Percentiles rank a stretch among this genome's conserved stretches.
Evolutionary conservation across 2,329 filamentous ascomycete genomes (phyloP).

Genomic region (Dactylellina haptotyla): DNA sequence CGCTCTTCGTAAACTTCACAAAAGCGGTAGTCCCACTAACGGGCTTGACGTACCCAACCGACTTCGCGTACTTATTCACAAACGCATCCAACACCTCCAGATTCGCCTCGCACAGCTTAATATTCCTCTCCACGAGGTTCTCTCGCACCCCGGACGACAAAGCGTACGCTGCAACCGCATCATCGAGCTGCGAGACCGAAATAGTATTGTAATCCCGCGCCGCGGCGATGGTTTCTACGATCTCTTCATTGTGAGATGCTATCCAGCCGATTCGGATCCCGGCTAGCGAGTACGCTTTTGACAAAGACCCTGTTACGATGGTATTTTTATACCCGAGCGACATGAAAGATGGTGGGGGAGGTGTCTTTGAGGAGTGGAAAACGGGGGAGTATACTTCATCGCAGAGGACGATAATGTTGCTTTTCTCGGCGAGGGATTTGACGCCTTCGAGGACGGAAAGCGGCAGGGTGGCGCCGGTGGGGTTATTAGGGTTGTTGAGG

Average conservation of each 20-base stretch:
- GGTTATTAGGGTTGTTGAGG: constrained; percentile 82
- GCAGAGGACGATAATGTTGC: constrained; percentile 74
- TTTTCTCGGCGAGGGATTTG: constrained; percentile 71
- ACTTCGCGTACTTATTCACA: constrained; percentile 71
- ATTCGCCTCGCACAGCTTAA: constrained; percentile 75
- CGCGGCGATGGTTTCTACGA: constrained; percentile 72
- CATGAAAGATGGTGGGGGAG: constrained; percentile 57
- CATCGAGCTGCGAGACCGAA: constrained; percentile 83
- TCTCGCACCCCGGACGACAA: constrained; percentile 74
- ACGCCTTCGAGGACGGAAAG: constrained; percentile 70
- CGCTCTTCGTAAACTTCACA: constrained; percentile 67
- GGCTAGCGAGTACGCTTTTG: constrained; percentile 84
- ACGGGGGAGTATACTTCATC: constrained; percentile 88
- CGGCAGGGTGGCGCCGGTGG: constrained; percentile 77
- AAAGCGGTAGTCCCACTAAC: constrained; percentile 83
- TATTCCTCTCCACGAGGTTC: constrained; percentile 71
- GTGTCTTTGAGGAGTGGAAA: constrained; percentile 71
- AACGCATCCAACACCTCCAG: constrained; percentile 74
- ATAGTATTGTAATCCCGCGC: constrained; percentile 87
- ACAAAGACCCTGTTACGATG: constrained; percentile 81
- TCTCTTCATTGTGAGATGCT: constrained; percentile 70
- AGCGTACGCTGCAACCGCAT: constrained; percentile 79
- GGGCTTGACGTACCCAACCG: constrained; percentile 77
- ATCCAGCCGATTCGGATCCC: constrained; percentile 87
- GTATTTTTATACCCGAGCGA: constrained; percentile 72